phyloP scores from a whole-genome alignment of 306 rosid genomes.

The Ormosia emarginata region DNA sequence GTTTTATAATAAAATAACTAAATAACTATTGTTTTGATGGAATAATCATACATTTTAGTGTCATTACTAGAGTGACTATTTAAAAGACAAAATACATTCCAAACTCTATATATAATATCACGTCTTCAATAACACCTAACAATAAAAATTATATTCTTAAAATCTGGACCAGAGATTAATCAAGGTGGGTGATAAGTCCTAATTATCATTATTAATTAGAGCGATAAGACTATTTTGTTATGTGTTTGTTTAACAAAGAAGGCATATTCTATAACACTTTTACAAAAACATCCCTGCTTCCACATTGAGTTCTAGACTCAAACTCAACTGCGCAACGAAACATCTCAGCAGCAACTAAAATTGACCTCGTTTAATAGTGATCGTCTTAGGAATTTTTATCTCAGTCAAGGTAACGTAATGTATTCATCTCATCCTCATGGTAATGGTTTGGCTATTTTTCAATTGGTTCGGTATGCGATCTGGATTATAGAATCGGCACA shows the following conservation, averaged over 20 bases:
- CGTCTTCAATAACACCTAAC: neutral
- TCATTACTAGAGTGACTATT: neutral
- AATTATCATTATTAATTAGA: neutral
- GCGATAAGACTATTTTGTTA: neutral
- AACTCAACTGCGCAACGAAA: constrained; percentile 1
- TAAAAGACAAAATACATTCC: neutral
- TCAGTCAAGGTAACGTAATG: neutral
- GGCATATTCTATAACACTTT: too few relatives aligned
- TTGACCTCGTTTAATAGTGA: neutral
- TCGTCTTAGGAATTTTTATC: neutral
- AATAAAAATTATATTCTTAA: neutral
- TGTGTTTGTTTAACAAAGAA: too few relatives aligned
- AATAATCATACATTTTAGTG: too few relatives aligned
- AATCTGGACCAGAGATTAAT: neutral
- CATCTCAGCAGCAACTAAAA: neutral
- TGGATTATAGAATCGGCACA: neutral
- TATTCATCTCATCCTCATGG: neutral
- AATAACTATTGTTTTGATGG: too few relatives aligned
- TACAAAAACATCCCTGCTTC: too few relatives aligned
- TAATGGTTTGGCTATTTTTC: neutral
- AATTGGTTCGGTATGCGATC: neutral
- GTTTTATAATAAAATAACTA: too few relatives aligned
- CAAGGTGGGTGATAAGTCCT: neutral
- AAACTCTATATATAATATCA: neutral
- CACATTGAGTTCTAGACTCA: neutral